phyloP scores from a whole-genome alignment of 176 grass and related monocot species.

The Oryza meyeriana region DNA sequence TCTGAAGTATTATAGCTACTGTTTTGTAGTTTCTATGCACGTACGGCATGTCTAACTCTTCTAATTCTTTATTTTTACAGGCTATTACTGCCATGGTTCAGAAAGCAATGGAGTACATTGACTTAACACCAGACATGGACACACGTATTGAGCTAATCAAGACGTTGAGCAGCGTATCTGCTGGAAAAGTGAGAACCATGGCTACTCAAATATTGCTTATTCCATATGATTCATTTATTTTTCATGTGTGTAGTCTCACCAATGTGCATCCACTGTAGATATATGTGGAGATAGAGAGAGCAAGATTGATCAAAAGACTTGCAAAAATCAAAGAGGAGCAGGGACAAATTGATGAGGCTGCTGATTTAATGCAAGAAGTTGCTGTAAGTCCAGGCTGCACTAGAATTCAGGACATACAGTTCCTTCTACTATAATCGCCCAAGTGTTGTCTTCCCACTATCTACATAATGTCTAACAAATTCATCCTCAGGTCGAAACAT shows the following conservation, averaged over 20 bases:
- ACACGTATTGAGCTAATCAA: constrained; percentile 89
- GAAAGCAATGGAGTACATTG: constrained; percentile 97
- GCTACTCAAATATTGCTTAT: constrained; percentile 3
- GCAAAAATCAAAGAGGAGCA: constrained; percentile 95
- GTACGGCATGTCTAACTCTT: background rate
- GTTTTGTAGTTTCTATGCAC: background rate
- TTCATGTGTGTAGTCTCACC: constrained; percentile 12
- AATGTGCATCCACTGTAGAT: constrained; percentile 47
- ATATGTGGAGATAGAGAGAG: constrained; percentile 98
- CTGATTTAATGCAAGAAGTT: constrained; percentile 99
- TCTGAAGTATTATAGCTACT: constrained; percentile 2
- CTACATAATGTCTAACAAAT: background rate
- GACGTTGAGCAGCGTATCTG: constrained; percentile 82
- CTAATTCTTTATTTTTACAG: constrained; percentile 38
- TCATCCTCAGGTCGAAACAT: constrained; percentile 81
- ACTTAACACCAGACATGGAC: constrained; percentile 78
- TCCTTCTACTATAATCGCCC: background rate
- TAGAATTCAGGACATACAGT: constrained; percentile 11
- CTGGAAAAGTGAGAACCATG: constrained; percentile 72
- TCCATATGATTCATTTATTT: background rate
- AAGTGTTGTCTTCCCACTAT: background rate
- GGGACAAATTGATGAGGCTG: constrained; percentile 85
- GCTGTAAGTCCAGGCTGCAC: constrained; percentile 66
- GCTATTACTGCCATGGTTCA: constrained; percentile 89
- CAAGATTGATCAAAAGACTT: constrained; percentile 91